Base-by-base conservation (phyloP, 306 rosid genomes). In the Alnus glutinosa region DNA sequence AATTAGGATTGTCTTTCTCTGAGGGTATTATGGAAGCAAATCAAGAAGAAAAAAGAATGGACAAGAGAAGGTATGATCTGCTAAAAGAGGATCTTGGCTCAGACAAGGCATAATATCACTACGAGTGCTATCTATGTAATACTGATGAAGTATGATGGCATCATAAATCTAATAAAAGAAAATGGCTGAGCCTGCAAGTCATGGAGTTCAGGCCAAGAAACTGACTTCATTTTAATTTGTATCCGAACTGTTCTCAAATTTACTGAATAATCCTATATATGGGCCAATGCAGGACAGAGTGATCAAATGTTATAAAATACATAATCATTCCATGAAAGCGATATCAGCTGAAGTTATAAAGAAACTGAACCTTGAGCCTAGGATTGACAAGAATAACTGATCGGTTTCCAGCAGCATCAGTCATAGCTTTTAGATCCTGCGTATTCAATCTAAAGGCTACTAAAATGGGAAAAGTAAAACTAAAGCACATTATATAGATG, bases 351-450 rank as follows among this genome's bases (percentile, higher is more conserved):
- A 48, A 36, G 16, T 58, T 23, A 82, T 70, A 15, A 67, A 77
- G 71, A 77, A 79, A 82, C 73, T 67, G 50, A 84, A 91, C 98
- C 97, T 92, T 90, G 78, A 95, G 98, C 88, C 86, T 79, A 55
- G 98, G 83, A 87, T 92, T 95, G 84, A 95, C 70, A 23, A 92
- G 89, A 74, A 95, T 72, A 68, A 95, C 98, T 63, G 98, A 98
- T 74, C 97, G 87, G 80, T 83, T 87, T 57, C 94, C 92, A 46
- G 98, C 98, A 79, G 98, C 95, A 80, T 73, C 83, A 39, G 98
- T 95, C 98, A 92, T 92, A 5, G 96, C 97, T 89, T 79, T 87
- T 70, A 95, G 83, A 82, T 95, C 97, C 98, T 92, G 95, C 71
- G 78, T 63, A 79, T 79, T 81, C 68, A 82, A 82, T 73, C 67